Conservation (phyloP, 176 grass and related monocot genomes). For the Oryza brachyantha region DNA sequence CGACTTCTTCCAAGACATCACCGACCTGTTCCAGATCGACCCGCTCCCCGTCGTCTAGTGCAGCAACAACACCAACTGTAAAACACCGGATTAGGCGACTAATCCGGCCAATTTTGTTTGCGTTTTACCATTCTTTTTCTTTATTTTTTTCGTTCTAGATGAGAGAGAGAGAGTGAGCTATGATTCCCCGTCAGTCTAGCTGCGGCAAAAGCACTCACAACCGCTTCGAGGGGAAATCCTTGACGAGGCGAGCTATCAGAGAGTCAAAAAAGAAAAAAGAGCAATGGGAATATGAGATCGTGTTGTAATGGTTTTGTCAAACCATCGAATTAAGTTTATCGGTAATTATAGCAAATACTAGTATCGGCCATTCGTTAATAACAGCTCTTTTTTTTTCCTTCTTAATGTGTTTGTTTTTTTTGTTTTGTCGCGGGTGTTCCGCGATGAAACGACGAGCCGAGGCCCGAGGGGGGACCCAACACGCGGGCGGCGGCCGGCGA, state of each 20-base stretch:
- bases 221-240: slow-evolving; percentile 16
- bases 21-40: slow-evolving; percentile 70
- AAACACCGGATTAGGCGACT: slow-evolving; percentile 28
- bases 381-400: not conserved
- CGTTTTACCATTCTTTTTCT: not conserved
- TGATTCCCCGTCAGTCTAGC: not conserved
- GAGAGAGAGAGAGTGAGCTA: not conserved
- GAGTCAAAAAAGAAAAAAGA: not conserved
- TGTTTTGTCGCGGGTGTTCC: not conserved
- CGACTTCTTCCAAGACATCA: slow-evolving; percentile 80
- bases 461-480: slow-evolving; percentile 3
- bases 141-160: not conserved
- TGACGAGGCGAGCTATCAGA: slow-evolving; percentile 20
- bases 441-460: slow-evolving; percentile 27
- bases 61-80: slow-evolving; percentile 3
- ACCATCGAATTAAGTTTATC: slow-evolving; percentile 19
- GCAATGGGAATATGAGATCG: not conserved
- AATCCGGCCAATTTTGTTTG: slow-evolving; percentile 58
- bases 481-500: slow-evolving; percentile 1
- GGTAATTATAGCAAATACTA: slow-evolving; percentile 4
- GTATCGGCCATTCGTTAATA: not conserved
- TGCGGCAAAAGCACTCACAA: slow-evolving; percentile 5
- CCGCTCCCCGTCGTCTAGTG: slow-evolving; percentile 32
- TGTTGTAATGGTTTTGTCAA: slow-evolving; percentile 24
- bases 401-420: not conserved